These are phyloP conservation scores for Panaeolus papilionaceus DNA, from an alignment of 768 basidiomycete species.

Conservation along the genomic window DNA sequence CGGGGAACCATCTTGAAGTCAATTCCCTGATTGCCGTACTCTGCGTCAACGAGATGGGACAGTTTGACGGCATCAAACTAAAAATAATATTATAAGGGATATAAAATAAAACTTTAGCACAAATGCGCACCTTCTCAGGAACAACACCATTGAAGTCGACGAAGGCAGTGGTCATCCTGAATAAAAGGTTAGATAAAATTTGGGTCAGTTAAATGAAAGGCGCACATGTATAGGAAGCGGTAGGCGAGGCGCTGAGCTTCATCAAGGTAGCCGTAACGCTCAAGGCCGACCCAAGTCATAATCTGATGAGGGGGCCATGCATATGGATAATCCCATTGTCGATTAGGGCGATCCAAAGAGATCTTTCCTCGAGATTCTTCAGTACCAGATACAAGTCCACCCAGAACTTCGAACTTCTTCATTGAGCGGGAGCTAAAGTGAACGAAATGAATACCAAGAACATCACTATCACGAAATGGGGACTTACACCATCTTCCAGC, in stretches of 20 bases:
- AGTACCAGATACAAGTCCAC: constrained; percentile 94
- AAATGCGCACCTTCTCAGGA: constrained; percentile 83
- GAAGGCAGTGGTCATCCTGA: constrained; percentile 91
- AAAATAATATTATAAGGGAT: constrained; percentile 8
- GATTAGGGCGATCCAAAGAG: constrained; percentile 94
- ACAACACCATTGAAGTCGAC: constrained; percentile 99
- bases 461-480: neutral
- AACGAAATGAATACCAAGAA: constrained; percentile 26
- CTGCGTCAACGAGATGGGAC: constrained; percentile 95
- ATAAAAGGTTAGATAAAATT: constrained; percentile 9
- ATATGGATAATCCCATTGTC: constrained; percentile 98
- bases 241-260: constrained; percentile 95
- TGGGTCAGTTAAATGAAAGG: neutral
- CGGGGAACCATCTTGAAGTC: constrained; percentile 98
- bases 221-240: constrained; percentile 95
- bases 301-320: constrained; percentile 98
- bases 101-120: neutral
- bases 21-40: constrained; percentile 95
- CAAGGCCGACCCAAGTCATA: constrained; percentile 97
- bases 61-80: constrained; percentile 96
- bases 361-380: constrained; percentile 97
- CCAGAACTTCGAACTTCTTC: constrained; percentile 95
- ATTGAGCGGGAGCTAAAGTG: constrained; percentile 75
- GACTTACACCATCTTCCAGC: constrained; percentile 90
- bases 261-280: constrained; percentile 94